Percentiles rank a stretch among this genome's conserved stretches.
phyloP scores from a whole-genome alignment of 257 asterid genomes.

The Fraxinus pennsylvanica region DNA sequence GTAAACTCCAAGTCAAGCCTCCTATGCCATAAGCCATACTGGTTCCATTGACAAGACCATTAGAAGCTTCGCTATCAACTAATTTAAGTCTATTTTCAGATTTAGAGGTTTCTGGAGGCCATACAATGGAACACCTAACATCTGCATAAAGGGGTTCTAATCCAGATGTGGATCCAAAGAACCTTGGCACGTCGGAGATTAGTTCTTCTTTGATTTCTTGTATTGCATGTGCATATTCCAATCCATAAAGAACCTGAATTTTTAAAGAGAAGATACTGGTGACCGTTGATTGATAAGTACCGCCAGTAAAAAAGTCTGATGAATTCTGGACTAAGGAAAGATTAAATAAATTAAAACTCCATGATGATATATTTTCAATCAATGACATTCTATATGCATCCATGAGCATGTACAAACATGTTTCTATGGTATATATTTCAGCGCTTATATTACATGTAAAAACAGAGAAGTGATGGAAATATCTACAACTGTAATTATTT shows the following conservation, averaged over 20 bases:
- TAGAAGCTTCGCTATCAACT: conserved; percentile 27
- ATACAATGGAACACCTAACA: conserved; percentile 52
- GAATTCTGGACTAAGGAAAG: not conserved
- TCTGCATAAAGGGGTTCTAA: conserved; percentile 55
- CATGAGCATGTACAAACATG: not conserved
- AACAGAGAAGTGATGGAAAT: not conserved
- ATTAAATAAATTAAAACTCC: not conserved
- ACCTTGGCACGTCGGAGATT: conserved; percentile 27
- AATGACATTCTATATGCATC: not conserved
- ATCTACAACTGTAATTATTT: not conserved
- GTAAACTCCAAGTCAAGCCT: conserved; percentile 83
- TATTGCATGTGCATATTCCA: conserved; percentile 82
- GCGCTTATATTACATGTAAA: not conserved
- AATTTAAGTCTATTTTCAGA: conserved; percentile 32
- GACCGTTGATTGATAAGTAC: conserved; percentile 16
- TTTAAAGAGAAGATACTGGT: conserved; percentile 26
- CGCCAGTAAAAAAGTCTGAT: not conserved
- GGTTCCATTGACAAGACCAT: conserved; percentile 39
- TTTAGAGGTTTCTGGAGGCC: conserved; percentile 42
- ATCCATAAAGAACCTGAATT: conserved; percentile 82
- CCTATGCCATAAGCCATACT: conserved; percentile 47
- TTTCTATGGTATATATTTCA: not conserved
- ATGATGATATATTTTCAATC: not conserved
- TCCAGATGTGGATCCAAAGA: conserved; percentile 34
- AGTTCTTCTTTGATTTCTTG: conserved; percentile 51